Conservation (phyloP, 2,329 filamentous ascomycete species). For the Venturia asperata region DNA sequence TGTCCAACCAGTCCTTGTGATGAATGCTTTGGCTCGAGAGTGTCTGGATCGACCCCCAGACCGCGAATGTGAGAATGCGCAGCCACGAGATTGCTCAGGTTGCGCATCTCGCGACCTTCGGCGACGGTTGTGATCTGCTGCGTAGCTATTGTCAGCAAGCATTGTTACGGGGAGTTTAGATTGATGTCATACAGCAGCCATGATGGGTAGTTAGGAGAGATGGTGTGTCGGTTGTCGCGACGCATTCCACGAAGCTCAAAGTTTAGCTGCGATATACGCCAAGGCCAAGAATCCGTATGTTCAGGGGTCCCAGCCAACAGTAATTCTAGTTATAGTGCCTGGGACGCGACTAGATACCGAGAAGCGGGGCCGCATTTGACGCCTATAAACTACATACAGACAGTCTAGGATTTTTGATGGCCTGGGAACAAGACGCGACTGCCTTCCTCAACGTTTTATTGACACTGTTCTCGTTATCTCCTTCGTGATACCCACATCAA, state of each 20-base stretch:
- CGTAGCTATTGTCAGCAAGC: background rate
- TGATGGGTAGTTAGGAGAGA: background rate
- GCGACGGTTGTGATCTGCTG: slow-evolving; percentile 67
- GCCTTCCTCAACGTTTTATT: too few species aligned
- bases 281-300: background rate
- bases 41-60: slow-evolving; percentile 85
- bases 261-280: background rate
- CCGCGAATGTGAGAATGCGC: slow-evolving; percentile 97
- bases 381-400: background rate
- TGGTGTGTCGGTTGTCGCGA: background rate
- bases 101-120: slow-evolving; percentile 91
- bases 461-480: background rate
- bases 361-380: background rate
- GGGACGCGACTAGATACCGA: background rate
- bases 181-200: background rate
- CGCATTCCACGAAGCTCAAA: background rate
- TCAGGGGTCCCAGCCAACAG: background rate
- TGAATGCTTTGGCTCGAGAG: slow-evolving; percentile 73
- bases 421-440: background rate
- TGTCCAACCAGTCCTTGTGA: slow-evolving; percentile 95
- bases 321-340: background rate
- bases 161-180: background rate
- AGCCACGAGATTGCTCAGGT: slow-evolving; percentile 95
- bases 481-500: background rate
- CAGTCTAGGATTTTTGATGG: background rate